Evolutionary conservation across 306 rosid species (phyloP).

Genomic region (Prunus salicina): DNA sequence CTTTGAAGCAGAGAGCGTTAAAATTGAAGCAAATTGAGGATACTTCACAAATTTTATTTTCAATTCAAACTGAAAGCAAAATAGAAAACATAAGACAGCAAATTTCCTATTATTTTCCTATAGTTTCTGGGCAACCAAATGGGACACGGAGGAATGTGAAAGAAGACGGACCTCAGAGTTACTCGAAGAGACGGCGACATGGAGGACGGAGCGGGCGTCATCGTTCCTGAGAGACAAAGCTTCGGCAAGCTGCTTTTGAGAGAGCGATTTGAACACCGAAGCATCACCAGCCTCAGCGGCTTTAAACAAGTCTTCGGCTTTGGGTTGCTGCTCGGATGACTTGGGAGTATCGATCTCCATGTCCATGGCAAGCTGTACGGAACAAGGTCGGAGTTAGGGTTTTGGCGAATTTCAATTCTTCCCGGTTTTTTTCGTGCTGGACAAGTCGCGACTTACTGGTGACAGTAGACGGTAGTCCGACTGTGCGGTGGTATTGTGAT

Average conservation of each 20-base stretch:
- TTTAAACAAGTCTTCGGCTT: constrained; percentile 59
- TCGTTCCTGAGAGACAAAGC: constrained; percentile 66
- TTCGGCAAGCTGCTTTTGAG: constrained; percentile 45
- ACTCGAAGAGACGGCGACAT: constrained; percentile 68
- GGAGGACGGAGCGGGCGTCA: constrained; percentile 81
- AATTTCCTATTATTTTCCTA: not conserved
- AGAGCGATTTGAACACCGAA: constrained; percentile 42
- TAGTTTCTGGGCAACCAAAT: not conserved
- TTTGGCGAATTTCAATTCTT: not conserved
- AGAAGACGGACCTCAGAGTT: constrained; percentile 55
- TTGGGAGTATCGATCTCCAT: constrained; percentile 56
- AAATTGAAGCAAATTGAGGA: not conserved
- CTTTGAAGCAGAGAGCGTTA: not conserved
- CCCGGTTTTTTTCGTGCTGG: not conserved
- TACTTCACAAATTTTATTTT: not conserved
- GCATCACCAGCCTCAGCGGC: constrained; percentile 73
- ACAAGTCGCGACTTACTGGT: not conserved
- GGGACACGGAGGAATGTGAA: not conserved
- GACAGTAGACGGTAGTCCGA: not conserved
- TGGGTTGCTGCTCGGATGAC: constrained; percentile 19
- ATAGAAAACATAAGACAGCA: not conserved
- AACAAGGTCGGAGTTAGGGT: not conserved
- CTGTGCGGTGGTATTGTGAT: not conserved
- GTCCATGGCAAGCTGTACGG: constrained; percentile 16
- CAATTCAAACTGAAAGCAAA: not conserved